phyloP scores from a whole-genome alignment of 495 filamentous ascomycete species.

The Penicillium verhagenii region DNA sequence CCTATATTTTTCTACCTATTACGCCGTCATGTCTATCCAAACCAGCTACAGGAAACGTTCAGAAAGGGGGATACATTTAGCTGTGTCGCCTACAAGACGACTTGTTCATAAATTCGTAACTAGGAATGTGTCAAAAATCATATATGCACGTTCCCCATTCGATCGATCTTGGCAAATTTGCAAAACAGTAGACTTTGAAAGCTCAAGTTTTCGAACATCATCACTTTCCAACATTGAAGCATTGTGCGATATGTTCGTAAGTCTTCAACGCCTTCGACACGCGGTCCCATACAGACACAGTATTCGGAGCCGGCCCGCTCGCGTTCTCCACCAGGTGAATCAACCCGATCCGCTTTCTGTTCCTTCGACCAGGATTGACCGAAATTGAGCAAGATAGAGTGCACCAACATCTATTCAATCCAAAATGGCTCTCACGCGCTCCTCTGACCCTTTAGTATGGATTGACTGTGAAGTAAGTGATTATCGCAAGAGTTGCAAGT shows the following conservation, averaged over 20 bases:
- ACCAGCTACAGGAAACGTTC: slow-evolving; percentile 23
- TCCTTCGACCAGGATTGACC: neutral
- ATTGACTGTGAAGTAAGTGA: slow-evolving; percentile 79
- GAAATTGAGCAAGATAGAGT: neutral
- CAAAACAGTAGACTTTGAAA: too few relatives aligned
- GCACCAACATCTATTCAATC: neutral
- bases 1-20: slow-evolving; percentile 7
- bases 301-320: slow-evolving; percentile 11
- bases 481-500: too few relatives aligned
- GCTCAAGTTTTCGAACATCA: too few relatives aligned
- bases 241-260: neutral
- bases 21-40: slow-evolving; percentile 31
- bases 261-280: neutral
- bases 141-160: neutral
- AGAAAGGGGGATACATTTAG: slow-evolving; percentile 23
- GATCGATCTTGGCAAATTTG: too few relatives aligned
- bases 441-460: slow-evolving; percentile 70
- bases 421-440: slow-evolving; percentile 47
- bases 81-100: slow-evolving; percentile 14
- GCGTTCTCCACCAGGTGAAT: slow-evolving; percentile 28
- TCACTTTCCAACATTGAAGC: too few relatives aligned
- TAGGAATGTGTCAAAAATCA: neutral
- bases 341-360: slow-evolving; percentile 1
- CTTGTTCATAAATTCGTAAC: slow-evolving; percentile 13
- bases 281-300: neutral